phyloP scores from a whole-genome alignment of 2,329 filamentous ascomycete genomes.

The Penicillium sp. region DNA sequence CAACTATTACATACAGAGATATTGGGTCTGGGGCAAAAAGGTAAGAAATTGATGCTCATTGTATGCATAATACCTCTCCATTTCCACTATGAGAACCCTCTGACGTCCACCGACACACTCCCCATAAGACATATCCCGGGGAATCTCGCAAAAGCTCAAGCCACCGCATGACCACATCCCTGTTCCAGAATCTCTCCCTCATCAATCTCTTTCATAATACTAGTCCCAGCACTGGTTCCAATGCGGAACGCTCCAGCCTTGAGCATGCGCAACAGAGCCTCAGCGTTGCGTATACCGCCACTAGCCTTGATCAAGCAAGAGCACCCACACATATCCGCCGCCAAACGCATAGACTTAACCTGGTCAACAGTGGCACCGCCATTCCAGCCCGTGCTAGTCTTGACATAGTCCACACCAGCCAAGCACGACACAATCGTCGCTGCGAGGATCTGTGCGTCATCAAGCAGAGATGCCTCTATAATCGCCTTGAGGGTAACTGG shows the following conservation, averaged over 20 bases:
- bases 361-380: conserved; percentile 55
- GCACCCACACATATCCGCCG: conserved; percentile 44
- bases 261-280: conserved; percentile 54
- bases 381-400: conserved; percentile 60
- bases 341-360: conserved; percentile 55
- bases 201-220: conserved; percentile 50
- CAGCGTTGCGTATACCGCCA: conserved; percentile 54
- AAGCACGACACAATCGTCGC: conserved; percentile 52
- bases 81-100: neutral
- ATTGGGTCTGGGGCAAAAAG: neutral
- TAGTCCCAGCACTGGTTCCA: conserved; percentile 56
- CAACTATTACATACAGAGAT: neutral
- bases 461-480: conserved; percentile 57
- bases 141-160: neutral
- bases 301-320: conserved; percentile 57
- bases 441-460: conserved; percentile 51
- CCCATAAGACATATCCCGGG: neutral
- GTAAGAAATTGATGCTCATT: neutral
- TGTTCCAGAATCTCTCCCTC: conserved; percentile 22
- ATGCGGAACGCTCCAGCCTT: conserved; percentile 56
- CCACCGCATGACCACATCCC: conserved; percentile 16
- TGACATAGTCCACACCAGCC: conserved; percentile 58
- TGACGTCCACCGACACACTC: neutral
- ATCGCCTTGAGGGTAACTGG: conserved; percentile 55
- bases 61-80: neutral